Base-by-base conservation (phyloP, 768 basidiomycete genomes). In the Scleroderma bovista region DNA sequence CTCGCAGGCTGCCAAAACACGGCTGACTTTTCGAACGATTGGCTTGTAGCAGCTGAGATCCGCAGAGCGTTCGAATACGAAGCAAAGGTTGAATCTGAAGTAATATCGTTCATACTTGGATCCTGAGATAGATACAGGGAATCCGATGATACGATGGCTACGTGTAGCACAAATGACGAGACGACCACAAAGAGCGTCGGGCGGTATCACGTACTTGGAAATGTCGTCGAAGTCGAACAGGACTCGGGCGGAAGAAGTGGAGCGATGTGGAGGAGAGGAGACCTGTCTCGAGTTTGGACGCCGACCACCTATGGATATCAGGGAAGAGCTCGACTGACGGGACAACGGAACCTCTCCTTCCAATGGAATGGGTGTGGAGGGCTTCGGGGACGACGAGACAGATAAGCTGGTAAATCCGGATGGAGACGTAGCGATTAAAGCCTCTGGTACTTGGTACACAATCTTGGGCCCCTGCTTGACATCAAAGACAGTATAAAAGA, bases 21-120 rank as follows among this genome's bases (percentile, higher is more conserved):
- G 83, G 57, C 87, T 92, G 38, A 93, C 84, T 74, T 99, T 99
- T 45, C 95, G 81, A 9, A 97, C 92, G 44, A 99, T 81, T 3
- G 93, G 91, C 56, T 98, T 95, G 69, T 94, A 98, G 57, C 93
- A 94, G 61, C 91, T 93, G 47, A 97, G 72, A 65, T 96, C 93
- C 11, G 92, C 92, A 22, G 79, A 79, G 40, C 89, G 82, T 42
- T 93, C 88, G 66, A 99, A 99, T 3, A 97, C 95, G 66, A 97
- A 96, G 67, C 94, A 97, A 23, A 97, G 70, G 64, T 98, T 98
- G 70, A 89, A 97, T 55, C 86, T 78, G 67, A 96, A 94, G 65
- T 87, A 91, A 61, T 93, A 88, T 23, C 95, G 78, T 49, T 81
- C 75, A 62, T 97, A 96, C 55, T 75, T 79, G 32, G 57, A 33